These are phyloP conservation scores for Pseudonitzschia delicatissima DNA, from an alignment of 108 stramenopile species.

Conservation along the genomic window DNA sequence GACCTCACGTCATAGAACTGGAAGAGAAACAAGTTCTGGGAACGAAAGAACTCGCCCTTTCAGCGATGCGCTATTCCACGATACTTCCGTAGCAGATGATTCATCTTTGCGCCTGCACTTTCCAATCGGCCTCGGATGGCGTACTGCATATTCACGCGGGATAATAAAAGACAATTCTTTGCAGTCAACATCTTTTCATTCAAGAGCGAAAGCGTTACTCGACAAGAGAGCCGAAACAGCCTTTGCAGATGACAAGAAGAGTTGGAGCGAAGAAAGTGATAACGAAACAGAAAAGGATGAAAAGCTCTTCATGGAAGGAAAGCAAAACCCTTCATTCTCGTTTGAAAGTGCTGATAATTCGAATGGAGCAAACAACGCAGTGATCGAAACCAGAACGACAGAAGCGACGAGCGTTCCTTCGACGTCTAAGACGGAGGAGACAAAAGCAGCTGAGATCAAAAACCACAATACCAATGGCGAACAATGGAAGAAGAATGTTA, in stretches of 20 bases:
- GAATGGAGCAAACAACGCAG: neutral
- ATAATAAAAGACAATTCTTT: conserved; percentile 40
- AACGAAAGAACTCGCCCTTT: conserved; percentile 45
- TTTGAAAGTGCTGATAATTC: too few relatives aligned
- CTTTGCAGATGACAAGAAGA: neutral
- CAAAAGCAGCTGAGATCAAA: neutral
- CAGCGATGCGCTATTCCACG: conserved; percentile 60
- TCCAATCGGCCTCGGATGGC: conserved; percentile 64
- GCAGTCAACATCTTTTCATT: neutral
- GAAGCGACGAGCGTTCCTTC: neutral
- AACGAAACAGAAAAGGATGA: neutral
- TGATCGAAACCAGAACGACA: too few relatives aligned
- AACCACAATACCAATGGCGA: neutral
- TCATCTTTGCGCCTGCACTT: conserved; percentile 21
- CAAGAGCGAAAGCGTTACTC: conserved; percentile 10
- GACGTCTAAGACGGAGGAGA: neutral
- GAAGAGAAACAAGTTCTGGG: conserved; percentile 22
- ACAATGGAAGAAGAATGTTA: neutral
- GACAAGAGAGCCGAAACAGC: neutral
- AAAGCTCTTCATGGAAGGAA: neutral
- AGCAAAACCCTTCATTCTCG: too few relatives aligned
- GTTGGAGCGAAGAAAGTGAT: conserved; percentile 1
- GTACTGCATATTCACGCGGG: conserved; percentile 52
- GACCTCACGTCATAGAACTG: conserved; percentile 11
- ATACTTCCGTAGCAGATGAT: conserved; percentile 4